Base-by-base conservation (phyloP, 192 early-diverging fungal species). In the Gryganskiella cystojenkinii region DNA sequence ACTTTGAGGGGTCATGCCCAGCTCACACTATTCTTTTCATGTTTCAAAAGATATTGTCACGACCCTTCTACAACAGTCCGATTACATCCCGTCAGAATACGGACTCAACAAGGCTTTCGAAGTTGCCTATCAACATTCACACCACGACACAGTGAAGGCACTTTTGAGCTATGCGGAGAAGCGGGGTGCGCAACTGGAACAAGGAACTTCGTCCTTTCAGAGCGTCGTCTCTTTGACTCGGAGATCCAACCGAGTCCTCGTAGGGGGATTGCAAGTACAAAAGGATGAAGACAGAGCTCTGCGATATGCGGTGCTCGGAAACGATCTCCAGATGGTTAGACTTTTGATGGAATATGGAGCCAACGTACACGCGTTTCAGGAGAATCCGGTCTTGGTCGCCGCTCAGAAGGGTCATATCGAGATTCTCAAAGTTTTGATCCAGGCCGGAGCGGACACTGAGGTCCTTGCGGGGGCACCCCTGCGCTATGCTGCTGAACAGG, bases 81-180 rank as follows among this genome's bases (percentile, higher is more conserved):
- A 56, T 35, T 78, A 78, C 37, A 14, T 40, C 11, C 74, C 74
- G 14, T 78, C 74, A 10, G 74, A 78, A 11, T 69, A 42, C 13
- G 74, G 74, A 46, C 74, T 78, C 19, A 69, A 78, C 56, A 78
- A 78, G 30, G 74, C 74, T 0, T 78, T 78, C 25, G 74, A 78
- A 44, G 66, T 60, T 3, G 74, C 74, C 1, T 78, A 78, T 28
- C 54, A 56, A 27, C 74, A 78, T 19, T 78, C 74, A 28, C 51
- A 56, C 35, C 56, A 61, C 31, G 34, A 33, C 30, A 78, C 74
- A n/a, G 61, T 69, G 22, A 69, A 60, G 56, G 66, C 67, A 4
- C 61, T 78, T 13, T 27, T 78, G 40, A 61, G 64, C 42, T 78
- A 69, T 44, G 74, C 74, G 20, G 66, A 78, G n/a, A 33, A 28